These are phyloP conservation scores for Rhizoclosmatium globosum DNA, from an alignment of 192 early-diverging fungal genomes.

Conservation along the genomic window DNA sequence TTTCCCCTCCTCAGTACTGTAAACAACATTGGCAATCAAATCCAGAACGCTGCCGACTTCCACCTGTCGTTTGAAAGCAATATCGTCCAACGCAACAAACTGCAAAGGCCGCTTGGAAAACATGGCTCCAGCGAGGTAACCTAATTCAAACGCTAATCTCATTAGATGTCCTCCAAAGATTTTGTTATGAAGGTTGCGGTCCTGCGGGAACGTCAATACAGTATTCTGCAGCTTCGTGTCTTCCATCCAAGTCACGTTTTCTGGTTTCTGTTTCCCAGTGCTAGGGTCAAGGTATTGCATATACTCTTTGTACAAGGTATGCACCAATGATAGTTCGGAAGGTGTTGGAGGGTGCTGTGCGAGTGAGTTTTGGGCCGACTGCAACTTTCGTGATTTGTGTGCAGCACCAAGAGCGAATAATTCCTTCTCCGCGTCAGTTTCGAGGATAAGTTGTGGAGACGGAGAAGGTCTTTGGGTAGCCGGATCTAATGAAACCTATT, in stretches of 20 bases:
- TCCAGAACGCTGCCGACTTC: constrained; percentile 77
- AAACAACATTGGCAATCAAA: constrained; percentile 79
- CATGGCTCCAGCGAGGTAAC: constrained; percentile 77
- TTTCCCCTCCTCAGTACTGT: constrained; percentile 54
- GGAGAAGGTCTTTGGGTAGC: constrained; percentile 69
- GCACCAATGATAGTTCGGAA: constrained; percentile 67
- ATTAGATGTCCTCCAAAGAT: constrained; percentile 83
- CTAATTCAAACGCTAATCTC: constrained; percentile 86
- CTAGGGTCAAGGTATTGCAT: constrained; percentile 61
- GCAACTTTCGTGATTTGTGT: constrained; percentile 61
- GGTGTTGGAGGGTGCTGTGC: constrained; percentile 71
- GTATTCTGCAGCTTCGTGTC: constrained; percentile 80
- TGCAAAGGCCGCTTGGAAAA: constrained; percentile 68
- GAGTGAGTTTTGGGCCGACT: constrained; percentile 57
- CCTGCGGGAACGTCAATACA: constrained; percentile 71
- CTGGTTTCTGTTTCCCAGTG: constrained; percentile 36
- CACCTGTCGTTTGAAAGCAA: constrained; percentile 84
- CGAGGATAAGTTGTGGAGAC: constrained; percentile 76
- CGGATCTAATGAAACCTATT: constrained; percentile 67
- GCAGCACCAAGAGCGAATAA: constrained; percentile 74
- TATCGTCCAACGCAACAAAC: constrained; percentile 61
- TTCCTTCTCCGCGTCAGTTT: constrained; percentile 76
- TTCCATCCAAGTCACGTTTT: constrained; percentile 70
- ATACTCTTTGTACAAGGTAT: constrained; percentile 75
- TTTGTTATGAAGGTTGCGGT: constrained; percentile 83